These are phyloP conservation scores for Agroathelia rolfsii DNA, from an alignment of 1,284 basidiomycete genomes.

Conservation along the genomic window DNA sequence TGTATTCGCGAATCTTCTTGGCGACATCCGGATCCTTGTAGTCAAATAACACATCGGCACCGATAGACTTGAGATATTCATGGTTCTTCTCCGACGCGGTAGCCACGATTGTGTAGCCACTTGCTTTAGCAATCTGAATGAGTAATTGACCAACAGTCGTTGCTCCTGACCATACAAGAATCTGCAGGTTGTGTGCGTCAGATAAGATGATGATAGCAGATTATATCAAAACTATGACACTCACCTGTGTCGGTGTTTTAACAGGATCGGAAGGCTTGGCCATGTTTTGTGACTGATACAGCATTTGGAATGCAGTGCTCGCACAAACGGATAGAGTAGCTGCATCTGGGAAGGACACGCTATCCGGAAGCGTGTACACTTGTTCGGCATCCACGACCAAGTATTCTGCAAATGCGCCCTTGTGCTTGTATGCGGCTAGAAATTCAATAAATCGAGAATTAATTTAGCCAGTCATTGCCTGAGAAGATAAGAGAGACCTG, in stretches of 20 bases:
- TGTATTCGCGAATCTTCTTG: constrained; percentile 10
- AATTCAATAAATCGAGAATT: no score
- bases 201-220: no score
- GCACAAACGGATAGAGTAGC: constrained; percentile 17
- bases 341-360: constrained; percentile 20
- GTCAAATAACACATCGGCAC: constrained; percentile 27
- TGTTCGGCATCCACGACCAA: constrained; percentile 16
- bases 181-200: no score
- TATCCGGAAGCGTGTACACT: constrained; percentile 20
- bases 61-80: constrained; percentile 25
- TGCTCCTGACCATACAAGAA: no score
- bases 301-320: constrained; percentile 15
- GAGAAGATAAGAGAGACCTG: constrained; percentile 5
- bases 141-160: constrained; percentile 32
- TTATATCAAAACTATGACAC: no score
- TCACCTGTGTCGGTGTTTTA: constrained; percentile 11
- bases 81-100: constrained; percentile 27
- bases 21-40: constrained; percentile 14
- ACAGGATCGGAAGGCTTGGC: constrained; percentile 12
- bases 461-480: no score
- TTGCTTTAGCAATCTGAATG: constrained; percentile 26
- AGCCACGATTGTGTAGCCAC: constrained; percentile 24
- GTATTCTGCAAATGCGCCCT: constrained; percentile 24
- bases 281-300: constrained; percentile 14
- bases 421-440: no score